These are phyloP conservation scores for Cutaneotrichosporon sp. DNA, from an alignment of 1,284 basidiomycete genomes.

Conservation along the genomic window DNA sequence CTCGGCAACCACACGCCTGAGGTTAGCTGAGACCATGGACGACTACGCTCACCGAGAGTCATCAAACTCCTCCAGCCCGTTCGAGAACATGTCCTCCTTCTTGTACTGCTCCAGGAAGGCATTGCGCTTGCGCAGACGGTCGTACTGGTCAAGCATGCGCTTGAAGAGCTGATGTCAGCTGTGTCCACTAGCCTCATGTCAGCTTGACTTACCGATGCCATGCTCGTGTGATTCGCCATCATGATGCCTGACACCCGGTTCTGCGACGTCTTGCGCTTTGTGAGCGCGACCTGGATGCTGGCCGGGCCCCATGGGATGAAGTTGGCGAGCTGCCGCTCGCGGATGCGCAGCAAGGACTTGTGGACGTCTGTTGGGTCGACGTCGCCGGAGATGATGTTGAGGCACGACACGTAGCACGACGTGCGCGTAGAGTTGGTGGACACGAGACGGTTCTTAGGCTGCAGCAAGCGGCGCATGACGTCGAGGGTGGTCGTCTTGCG, in stretches of 20 bases:
- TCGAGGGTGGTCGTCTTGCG: constrained; percentile 94
- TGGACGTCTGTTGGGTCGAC: constrained; percentile 98
- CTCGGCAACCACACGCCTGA: constrained; percentile 78
- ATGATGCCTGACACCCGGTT: constrained; percentile 96
- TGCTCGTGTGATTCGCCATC: constrained; percentile 98
- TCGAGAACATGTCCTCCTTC: constrained; percentile 91
- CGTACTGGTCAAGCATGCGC: constrained; percentile 94
- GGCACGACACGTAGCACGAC: constrained; percentile 94
- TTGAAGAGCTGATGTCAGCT: constrained; percentile 75
- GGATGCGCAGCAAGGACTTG: constrained; percentile 93
- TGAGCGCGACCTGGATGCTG: constrained; percentile 95
- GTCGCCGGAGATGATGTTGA: constrained; percentile 98
- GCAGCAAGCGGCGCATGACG: constrained; percentile 95
- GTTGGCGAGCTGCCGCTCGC: constrained; percentile 93
- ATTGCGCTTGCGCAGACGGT: constrained; percentile 81
- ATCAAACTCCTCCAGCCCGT: constrained; percentile 90
- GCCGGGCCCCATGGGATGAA: constrained; percentile 99
- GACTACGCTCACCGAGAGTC: constrained; percentile 68
- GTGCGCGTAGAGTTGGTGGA: constrained; percentile 89
- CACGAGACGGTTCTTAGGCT: constrained; percentile 99
- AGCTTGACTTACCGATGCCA: constrained; percentile 76
- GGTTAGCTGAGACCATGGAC: too few relatives aligned
- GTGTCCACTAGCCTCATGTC: too few relatives aligned
- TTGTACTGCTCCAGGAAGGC: constrained; percentile 98
- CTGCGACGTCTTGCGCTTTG: constrained; percentile 86